Conservation (phyloP, 306 rosid species). For the Malus sieversii region DNA sequence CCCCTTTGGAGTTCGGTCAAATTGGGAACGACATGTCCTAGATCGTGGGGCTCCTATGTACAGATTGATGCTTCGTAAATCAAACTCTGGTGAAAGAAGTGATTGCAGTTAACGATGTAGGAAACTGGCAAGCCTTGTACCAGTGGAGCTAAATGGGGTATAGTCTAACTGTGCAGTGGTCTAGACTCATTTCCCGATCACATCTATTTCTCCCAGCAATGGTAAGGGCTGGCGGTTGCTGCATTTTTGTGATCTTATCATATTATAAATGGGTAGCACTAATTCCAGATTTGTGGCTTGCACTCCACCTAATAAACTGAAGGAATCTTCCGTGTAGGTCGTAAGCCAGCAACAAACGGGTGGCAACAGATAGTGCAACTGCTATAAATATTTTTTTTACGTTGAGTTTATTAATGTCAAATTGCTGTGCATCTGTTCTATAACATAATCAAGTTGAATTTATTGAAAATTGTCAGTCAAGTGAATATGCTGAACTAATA, state of each 20-base stretch:
- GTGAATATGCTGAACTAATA: not conserved
- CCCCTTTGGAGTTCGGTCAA: slow-evolving; percentile 69
- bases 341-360: too few species aligned
- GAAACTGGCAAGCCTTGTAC: slow-evolving; percentile 5
- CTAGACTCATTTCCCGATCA: not conserved
- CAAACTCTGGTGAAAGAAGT: slow-evolving; percentile 20
- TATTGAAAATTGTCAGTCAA: not conserved
- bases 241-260: not conserved
- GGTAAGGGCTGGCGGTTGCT: not conserved
- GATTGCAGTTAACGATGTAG: not conserved
- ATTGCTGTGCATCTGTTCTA: not conserved
- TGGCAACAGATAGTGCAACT: not conserved
- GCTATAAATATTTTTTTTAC: not conserved
- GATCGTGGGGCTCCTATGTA: slow-evolving; percentile 72
- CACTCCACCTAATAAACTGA: too few species aligned
- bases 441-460: not conserved
- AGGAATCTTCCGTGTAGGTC: too few species aligned
- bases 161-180: not conserved
- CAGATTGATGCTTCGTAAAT: slow-evolving; percentile 61
- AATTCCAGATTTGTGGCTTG: too few species aligned
- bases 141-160: not conserved
- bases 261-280: too few species aligned
- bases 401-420: too few species aligned
- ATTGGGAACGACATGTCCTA: slow-evolving; percentile 83
- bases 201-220: not conserved